phyloP scores from a whole-genome alignment of 768 basidiomycete species.

The Termitomyces sp. region DNA sequence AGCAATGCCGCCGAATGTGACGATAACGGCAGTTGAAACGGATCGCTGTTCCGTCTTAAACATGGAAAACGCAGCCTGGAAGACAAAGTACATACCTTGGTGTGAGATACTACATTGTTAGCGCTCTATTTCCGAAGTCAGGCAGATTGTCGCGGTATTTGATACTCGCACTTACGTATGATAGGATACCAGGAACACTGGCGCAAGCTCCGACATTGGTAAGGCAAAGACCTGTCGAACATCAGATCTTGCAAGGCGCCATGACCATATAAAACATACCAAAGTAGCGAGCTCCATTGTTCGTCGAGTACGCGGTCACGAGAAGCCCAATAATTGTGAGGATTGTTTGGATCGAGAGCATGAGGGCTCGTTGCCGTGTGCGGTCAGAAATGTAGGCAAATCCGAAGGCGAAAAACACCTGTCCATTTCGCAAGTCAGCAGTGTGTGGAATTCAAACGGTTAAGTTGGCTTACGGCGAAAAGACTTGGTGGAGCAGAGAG shows the following conservation, averaged over 20 bases:
- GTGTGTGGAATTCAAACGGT: slow-evolving; percentile 25
- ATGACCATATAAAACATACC: slow-evolving; percentile 9
- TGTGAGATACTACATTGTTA: slow-evolving; percentile 23
- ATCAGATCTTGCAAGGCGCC: background rate
- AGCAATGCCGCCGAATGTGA: slow-evolving; percentile 30
- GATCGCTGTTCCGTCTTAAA: slow-evolving; percentile 19
- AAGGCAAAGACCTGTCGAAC: slow-evolving; percentile 22
- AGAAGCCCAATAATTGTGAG: slow-evolving; percentile 29
- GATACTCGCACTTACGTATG: slow-evolving; percentile 25
- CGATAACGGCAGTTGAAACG: slow-evolving; percentile 30
- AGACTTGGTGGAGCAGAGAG: slow-evolving; percentile 31
- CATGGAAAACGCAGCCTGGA: background rate
- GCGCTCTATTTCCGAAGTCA: background rate
- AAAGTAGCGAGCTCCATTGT: slow-evolving; percentile 26
- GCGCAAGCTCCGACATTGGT: slow-evolving; percentile 28
- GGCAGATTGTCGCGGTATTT: background rate
- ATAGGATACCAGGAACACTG: slow-evolving; percentile 30
- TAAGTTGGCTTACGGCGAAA: slow-evolving; percentile 21
- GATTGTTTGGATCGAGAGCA: slow-evolving; percentile 26
- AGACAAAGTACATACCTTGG: slow-evolving; percentile 17
- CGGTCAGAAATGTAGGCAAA: slow-evolving; percentile 36
- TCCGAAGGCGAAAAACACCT: slow-evolving; percentile 29
- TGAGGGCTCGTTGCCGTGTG: slow-evolving; percentile 26
- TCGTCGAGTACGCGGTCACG: slow-evolving; percentile 23
- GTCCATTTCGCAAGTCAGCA: background rate